phyloP scores from a whole-genome alignment of 2,329 filamentous ascomycete genomes.

The Parasarocladium wereldwijsianum region DNA sequence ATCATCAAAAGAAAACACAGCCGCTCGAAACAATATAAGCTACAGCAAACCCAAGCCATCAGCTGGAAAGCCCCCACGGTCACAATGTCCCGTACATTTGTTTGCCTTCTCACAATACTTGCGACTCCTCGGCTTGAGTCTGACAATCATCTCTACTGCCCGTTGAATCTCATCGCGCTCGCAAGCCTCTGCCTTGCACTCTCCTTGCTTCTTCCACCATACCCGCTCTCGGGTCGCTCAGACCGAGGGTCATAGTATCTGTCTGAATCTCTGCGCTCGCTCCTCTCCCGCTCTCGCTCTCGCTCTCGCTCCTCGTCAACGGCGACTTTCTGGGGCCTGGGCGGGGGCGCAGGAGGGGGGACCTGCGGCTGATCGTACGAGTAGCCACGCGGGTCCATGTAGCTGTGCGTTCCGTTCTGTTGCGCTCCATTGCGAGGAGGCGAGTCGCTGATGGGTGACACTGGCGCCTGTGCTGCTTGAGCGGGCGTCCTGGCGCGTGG shows the following conservation, averaged over 20 bases:
- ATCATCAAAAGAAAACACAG: too few species aligned
- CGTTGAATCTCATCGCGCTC: slow-evolving; percentile 17
- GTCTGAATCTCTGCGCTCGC: too few species aligned
- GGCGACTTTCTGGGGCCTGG: slow-evolving; percentile 21
- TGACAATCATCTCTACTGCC: not conserved
- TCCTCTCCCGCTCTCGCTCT: too few species aligned
- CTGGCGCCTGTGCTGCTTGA: not conserved
- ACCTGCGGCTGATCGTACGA: slow-evolving; percentile 9
- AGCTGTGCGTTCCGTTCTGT: not conserved
- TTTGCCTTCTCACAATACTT: too few species aligned
- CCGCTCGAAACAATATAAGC: too few species aligned
- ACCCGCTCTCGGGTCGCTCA: slow-evolving; percentile 9
- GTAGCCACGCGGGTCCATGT: slow-evolving; percentile 10
- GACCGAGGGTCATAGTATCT: slow-evolving; percentile 15
- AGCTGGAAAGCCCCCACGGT: too few species aligned
- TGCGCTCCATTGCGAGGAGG: slow-evolving; percentile 15
- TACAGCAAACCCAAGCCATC: too few species aligned
- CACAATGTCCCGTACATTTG: too few species aligned
- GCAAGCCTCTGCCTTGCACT: slow-evolving; percentile 18
- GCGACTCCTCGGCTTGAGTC: too few species aligned
- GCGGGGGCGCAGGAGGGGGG: slow-evolving; percentile 19
- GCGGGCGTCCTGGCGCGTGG: slow-evolving; percentile 7
- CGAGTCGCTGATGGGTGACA: slow-evolving; percentile 6
- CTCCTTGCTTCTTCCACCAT: slow-evolving; percentile 9
- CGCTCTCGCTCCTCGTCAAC: too few species aligned